Base-by-base conservation (phyloP, 768 basidiomycete species). In the Lactarius deliciosus region DNA sequence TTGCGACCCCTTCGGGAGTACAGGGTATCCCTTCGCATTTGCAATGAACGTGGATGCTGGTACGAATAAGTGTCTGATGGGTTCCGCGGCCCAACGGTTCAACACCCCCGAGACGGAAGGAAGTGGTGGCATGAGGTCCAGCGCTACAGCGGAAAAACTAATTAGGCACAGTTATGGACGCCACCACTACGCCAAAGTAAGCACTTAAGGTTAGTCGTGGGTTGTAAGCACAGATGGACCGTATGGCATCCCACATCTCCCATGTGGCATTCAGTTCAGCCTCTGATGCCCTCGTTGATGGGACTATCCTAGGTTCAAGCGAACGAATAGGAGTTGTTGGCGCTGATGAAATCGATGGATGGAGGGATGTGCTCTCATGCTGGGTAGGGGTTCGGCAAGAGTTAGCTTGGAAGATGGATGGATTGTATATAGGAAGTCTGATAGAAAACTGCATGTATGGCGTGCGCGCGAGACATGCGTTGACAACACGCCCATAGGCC, bases 231-330 rank as follows among this genome's bases (percentile, higher is more conserved):
- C 97, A 99, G 40, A 96, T 83, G 3, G 89, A 88, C 67, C 96
- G 83, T 65, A 99, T 92, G 57, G 90, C 83, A 75, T 98, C 97
- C 97, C 97, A 99, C 86, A 96, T 96, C 75, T 98, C 97, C 96
- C 97, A 99, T 0, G 91, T 93, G 7, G 81, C 83, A 71, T 88
- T 87, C 61, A 91, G 77, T 68, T 88, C 85, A 10, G 78, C 79
- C 70, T 86, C 86, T 50, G 82, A 76, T 20, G 81, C 76, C 43
- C 76, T 77, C 20, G 77, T 72, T 13, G 78, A 73, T 43, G 71
- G 74, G 57, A 69, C 64, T 16, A 60, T 63, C 69, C 61, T 72
- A 28, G 54, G 8, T 38, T 77, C 74, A 10, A 76, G 69, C 32
- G 75, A 71, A 53, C 73, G 65, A 63, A 58, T 59, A 13, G 73